phyloP scores from a whole-genome alignment of 176 grass and related monocot species.

The Puccinellia tenuiflora region DNA sequence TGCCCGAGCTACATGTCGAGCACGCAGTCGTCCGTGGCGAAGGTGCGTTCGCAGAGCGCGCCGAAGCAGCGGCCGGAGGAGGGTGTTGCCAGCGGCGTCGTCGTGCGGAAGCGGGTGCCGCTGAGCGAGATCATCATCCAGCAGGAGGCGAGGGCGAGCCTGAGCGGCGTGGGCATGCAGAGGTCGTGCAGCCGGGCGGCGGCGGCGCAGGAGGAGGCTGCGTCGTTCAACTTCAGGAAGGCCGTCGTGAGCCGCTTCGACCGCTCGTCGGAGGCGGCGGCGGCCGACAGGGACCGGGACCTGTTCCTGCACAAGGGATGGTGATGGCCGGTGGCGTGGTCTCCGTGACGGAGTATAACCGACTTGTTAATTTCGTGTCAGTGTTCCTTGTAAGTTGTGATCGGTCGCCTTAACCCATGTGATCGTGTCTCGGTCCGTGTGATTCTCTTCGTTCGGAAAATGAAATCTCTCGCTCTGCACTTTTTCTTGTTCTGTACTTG shows the following conservation, averaged over 20 bases:
- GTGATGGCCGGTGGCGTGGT: constrained; percentile 52
- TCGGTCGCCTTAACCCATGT: background rate
- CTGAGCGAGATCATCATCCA: constrained; percentile 64
- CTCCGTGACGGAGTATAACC: background rate
- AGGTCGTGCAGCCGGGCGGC: constrained; percentile 37
- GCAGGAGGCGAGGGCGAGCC: constrained; percentile 59
- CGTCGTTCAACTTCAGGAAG: constrained; percentile 69
- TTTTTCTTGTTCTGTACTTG: background rate
- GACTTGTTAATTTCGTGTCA: background rate
- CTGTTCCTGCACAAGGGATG: constrained; percentile 55
- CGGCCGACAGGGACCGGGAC: constrained; percentile 32
- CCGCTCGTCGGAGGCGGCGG: constrained; percentile 14
- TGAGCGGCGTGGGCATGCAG: constrained; percentile 43
- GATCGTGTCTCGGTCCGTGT: background rate
- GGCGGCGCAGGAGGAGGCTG: constrained; percentile 24
- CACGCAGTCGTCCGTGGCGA: constrained; percentile 88
- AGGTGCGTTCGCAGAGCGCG: constrained; percentile 84
- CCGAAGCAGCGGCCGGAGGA: constrained; percentile 85
- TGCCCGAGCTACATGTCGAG: constrained; percentile 81
- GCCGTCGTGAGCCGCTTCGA: constrained; percentile 59
- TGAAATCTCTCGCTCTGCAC: background rate
- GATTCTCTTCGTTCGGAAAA: background rate
- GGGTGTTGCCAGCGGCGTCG: background rate
- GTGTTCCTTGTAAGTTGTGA: background rate
- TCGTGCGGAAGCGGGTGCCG: constrained; percentile 55